Conservation (phyloP, 805 yeast genomes). For the Hemisphaericaspora nanyangensis region DNA sequence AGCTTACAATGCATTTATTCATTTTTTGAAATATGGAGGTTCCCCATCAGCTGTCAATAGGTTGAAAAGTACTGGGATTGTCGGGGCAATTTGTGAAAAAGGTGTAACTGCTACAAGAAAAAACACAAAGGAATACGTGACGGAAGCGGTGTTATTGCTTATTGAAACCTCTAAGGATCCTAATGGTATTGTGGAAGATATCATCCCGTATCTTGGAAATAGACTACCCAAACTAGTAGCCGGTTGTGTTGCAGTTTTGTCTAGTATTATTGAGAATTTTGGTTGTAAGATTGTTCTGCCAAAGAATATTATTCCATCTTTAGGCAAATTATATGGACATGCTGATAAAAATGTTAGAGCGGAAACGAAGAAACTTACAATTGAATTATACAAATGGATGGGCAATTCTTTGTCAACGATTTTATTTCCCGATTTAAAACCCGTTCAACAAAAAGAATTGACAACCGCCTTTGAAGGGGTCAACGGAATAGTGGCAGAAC, state of each 20-base stretch:
- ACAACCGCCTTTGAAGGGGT: slow-evolving; percentile 60
- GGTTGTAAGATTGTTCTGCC: slow-evolving; percentile 65
- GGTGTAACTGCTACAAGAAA: slow-evolving; percentile 73
- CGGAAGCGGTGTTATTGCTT: slow-evolving; percentile 57
- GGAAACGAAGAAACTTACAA: slow-evolving; percentile 66
- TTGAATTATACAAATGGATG: slow-evolving; percentile 70
- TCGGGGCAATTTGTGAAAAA: slow-evolving; percentile 68
- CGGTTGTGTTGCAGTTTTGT: slow-evolving; percentile 56
- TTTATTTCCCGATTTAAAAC: slow-evolving; percentile 71
- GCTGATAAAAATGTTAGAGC: slow-evolving; percentile 84
- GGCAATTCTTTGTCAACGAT: slow-evolving; percentile 58
- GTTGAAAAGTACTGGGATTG: slow-evolving; percentile 38
- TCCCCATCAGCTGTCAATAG: slow-evolving; percentile 32
- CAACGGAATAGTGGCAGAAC: slow-evolving; percentile 39
- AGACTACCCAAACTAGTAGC: slow-evolving; percentile 76
- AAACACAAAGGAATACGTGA: slow-evolving; percentile 64
- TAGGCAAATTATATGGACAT: slow-evolving; percentile 75
- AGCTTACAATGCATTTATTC: slow-evolving; percentile 56
- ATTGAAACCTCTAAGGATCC: slow-evolving; percentile 62
- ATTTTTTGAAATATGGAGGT: slow-evolving; percentile 57
- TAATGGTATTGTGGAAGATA: slow-evolving; percentile 60
- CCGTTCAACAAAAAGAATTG: slow-evolving; percentile 87
- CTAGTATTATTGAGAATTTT: slow-evolving; percentile 52
- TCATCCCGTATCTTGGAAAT: slow-evolving; percentile 58
- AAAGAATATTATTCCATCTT: slow-evolving; percentile 47